phyloP scores from a whole-genome alignment of 2,329 filamentous ascomycete genomes.

The Aspergillus eucalypticola region DNA sequence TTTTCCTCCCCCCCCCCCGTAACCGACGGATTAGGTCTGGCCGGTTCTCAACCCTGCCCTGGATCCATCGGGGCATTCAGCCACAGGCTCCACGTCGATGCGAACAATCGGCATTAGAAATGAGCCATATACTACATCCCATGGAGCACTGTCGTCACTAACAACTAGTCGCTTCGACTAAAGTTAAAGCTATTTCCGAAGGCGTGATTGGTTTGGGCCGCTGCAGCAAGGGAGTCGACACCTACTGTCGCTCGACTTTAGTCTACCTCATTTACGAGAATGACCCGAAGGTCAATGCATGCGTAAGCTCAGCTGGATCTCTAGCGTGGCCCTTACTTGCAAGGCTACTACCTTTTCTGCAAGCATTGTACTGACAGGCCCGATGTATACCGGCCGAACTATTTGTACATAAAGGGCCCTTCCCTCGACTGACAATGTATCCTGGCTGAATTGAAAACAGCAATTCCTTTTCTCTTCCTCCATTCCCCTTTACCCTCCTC shows the following conservation, averaged over 20 bases:
- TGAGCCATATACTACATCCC: neutral
- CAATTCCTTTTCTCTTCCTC: neutral
- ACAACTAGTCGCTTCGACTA: neutral
- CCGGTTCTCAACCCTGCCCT: neutral
- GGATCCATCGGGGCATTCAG: neutral
- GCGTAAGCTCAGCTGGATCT: conserved; percentile 8
- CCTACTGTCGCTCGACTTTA: neutral
- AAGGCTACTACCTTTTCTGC: conserved; percentile 3
- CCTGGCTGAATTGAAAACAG: conserved; percentile 1
- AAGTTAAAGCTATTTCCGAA: conserved; percentile 1
- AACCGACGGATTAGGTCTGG: neutral
- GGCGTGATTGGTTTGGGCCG: conserved; percentile 6
- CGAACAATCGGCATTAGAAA: neutral
- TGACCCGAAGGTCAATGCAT: conserved; percentile 10
- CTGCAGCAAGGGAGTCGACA: conserved; percentile 8
- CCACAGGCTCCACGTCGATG: neutral
- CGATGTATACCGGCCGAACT: neutral
- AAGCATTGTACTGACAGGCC: neutral
- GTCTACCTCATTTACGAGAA: neutral
- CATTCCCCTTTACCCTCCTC: neutral
- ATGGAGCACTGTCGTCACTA: neutral
- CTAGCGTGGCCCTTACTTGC: conserved; percentile 1
- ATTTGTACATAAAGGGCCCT: conserved; percentile 6
- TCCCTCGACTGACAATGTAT: conserved; percentile 1
- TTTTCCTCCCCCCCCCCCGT: neutral